Conservation (phyloP, 148 eudicot genomes). For the Persicaria maculosa region DNA sequence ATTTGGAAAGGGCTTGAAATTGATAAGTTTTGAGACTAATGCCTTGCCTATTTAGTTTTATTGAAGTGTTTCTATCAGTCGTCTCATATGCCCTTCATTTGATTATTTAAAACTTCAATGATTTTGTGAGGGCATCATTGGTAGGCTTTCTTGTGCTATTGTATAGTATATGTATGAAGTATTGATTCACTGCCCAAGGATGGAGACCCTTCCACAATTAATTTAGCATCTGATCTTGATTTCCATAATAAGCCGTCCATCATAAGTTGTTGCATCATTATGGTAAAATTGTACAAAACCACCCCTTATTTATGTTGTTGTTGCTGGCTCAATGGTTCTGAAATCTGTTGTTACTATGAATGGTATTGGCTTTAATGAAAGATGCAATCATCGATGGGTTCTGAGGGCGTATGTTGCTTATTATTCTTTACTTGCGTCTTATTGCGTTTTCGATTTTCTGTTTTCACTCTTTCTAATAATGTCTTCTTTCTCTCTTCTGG, state of each 20-base stretch:
- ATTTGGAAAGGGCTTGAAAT: background rate
- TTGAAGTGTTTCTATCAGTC: background rate
- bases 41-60: background rate
- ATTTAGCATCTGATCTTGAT: background rate
- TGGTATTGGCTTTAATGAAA: background rate
- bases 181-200: background rate
- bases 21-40: background rate
- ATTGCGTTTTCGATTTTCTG: too few relatives aligned
- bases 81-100: background rate
- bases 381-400: background rate
- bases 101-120: background rate
- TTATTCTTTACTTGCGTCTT: background rate
- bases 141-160: background rate
- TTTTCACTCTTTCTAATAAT: too few relatives aligned
- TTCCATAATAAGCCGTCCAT: background rate
- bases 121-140: too few relatives aligned
- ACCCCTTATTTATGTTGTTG: background rate
- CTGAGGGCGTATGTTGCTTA: background rate
- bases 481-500: too few relatives aligned
- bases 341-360: background rate
- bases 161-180: too few relatives aligned
- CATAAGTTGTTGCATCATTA: background rate
- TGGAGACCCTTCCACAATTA: background rate
- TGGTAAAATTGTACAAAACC: background rate
- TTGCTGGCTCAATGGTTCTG: background rate